Base-by-base conservation (phyloP, 2,329 filamentous ascomycete genomes). In the Penicillium sclerotigenum region DNA sequence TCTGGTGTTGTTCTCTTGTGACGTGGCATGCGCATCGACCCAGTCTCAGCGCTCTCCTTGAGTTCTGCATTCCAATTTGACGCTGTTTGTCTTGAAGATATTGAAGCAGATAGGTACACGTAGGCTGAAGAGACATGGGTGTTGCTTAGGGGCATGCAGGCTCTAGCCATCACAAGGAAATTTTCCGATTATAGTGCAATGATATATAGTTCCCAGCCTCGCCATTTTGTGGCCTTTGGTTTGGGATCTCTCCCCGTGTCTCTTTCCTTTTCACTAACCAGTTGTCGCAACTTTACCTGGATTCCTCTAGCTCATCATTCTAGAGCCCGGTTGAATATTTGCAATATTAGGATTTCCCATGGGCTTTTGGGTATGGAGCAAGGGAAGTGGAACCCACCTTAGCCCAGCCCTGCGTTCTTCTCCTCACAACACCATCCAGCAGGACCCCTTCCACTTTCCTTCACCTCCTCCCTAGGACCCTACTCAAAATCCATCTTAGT, bases 11-110 rank as follows among this genome's bases (percentile, higher is more conserved):
- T 59, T 62, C 55, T 52, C 33, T 57, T 54, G 64, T 73, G 70
- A 72, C 70, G 70, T 73, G 70, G 68, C 70, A 68, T 63, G 59
- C 61, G 63, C 58, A 65, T 49, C 60, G 56, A 57, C 57, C 59
- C 54, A 59, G 59, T 67, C 60, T 62, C 56, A 61, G 61, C 47
- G 61, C 59, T 62, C 54, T 55, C 50, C 42, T 63, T 52, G 24
- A 40, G 50, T 58, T 56, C 57, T 59, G 59, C 54, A 42, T 34
- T 36, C 52, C 53, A 47, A 62, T 62, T 54, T 58, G 63, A 65
- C 57, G 49, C 60, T 60, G 41, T 48, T 53, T 47, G 56, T 56
- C 51, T 29, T n/a, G 49, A 55, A 43, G 42, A 45, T 26, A 29
- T 26, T 47, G 53, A 57, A 58, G 59, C 60, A 50, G 62, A 65